Conservation (phyloP, 1,284 basidiomycete genomes). For the Sporisorium iseilematis-ciliati region DNA sequence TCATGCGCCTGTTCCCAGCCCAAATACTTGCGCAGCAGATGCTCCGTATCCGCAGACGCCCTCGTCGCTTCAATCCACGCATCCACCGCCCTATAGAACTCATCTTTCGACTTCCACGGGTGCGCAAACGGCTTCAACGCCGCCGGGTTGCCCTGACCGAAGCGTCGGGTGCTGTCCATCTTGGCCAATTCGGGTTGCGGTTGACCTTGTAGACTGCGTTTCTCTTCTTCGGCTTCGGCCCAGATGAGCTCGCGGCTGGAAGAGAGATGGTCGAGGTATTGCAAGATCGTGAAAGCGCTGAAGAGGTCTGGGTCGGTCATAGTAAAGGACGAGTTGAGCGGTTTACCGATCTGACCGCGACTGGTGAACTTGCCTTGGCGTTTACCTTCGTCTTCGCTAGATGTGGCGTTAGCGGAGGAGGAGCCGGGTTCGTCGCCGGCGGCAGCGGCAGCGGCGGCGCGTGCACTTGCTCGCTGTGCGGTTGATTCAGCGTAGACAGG, state of each 20-base stretch:
- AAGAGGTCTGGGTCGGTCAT: constrained; percentile 40
- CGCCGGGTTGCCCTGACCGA: constrained; percentile 34
- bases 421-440: constrained; percentile 6
- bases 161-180: constrained; percentile 28
- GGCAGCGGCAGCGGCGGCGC: neutral
- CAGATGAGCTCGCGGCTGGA: constrained; percentile 52
- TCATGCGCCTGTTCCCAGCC: constrained; percentile 51
- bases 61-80: constrained; percentile 32
- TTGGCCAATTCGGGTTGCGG: constrained; percentile 15
- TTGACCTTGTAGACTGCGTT: constrained; percentile 27
- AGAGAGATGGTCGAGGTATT: constrained; percentile 23
- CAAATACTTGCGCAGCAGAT: constrained; percentile 39
- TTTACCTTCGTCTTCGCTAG: constrained; percentile 42
- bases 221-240: constrained; percentile 60
- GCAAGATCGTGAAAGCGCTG: constrained; percentile 32
- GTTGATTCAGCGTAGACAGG: constrained; percentile 52
- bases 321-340: constrained; percentile 48
- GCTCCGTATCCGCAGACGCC: constrained; percentile 36
- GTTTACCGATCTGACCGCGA: constrained; percentile 51
- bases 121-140: constrained; percentile 49
- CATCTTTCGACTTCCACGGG: constrained; percentile 44
- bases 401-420: constrained; percentile 19
- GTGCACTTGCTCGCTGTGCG: constrained; percentile 37
- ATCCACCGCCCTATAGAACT: constrained; percentile 48
- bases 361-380: constrained; percentile 43